Conservation (phyloP, 805 yeast genomes). For the Cyberlindnera lachancei region DNA sequence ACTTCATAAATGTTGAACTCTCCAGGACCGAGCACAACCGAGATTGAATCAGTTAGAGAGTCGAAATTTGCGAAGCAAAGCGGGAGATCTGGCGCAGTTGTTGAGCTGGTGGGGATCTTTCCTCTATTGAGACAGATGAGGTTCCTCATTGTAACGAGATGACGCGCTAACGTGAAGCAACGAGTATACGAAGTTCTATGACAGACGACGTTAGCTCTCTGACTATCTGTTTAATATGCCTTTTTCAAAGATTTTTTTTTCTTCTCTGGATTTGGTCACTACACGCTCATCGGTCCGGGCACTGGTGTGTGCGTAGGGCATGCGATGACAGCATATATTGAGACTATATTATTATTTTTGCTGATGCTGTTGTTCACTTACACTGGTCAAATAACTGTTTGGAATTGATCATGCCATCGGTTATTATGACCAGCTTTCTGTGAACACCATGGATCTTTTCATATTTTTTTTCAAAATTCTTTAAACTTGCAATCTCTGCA, state of each 20-base stretch:
- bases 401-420: constrained; percentile 43
- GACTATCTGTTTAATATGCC: too few relatives aligned
- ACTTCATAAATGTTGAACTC: constrained; percentile 59
- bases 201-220: too few relatives aligned
- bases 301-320: too few relatives aligned
- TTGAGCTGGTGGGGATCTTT: constrained; percentile 40
- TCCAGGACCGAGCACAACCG: constrained; percentile 51
- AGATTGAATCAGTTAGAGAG: constrained; percentile 63
- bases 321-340: too few relatives aligned
- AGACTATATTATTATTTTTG: too few relatives aligned
- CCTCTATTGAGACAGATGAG: constrained; percentile 49
- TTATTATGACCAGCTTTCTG: constrained; percentile 36
- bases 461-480: constrained; percentile 45
- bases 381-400: constrained; percentile 24
- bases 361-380: constrained; percentile 42
- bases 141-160: constrained; percentile 35
- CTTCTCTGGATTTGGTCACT: too few relatives aligned
- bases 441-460: constrained; percentile 24
- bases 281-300: too few relatives aligned
- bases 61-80: constrained; percentile 56
- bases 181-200: too few relatives aligned
- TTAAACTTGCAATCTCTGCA: constrained; percentile 71
- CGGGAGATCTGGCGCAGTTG: constrained; percentile 59
- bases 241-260: too few relatives aligned
- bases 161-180: too few relatives aligned